Percentiles rank a stretch among this genome's conserved stretches.
Evolutionary conservation across 192 early-diverging fungal species (phyloP).

Genomic region (Entomortierella chlamydospora): DNA sequence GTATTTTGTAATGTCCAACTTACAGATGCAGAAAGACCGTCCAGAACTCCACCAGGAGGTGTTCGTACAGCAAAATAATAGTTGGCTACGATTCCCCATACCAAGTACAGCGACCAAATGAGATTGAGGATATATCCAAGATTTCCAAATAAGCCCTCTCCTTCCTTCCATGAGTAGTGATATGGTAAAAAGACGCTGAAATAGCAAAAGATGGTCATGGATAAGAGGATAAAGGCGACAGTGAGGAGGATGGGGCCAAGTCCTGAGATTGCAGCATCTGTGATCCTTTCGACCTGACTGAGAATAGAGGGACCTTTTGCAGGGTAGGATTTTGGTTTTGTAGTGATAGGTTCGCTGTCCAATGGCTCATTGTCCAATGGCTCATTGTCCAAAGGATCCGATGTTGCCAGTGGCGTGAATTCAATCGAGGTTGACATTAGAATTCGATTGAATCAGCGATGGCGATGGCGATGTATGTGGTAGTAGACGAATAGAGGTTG

Average conservation of each 20-base stretch:
- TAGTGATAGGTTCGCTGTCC: slow-evolving; percentile 19
- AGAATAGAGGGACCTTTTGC: slow-evolving; percentile 6
- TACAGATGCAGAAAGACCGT: slow-evolving; percentile 34
- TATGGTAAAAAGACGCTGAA: slow-evolving; percentile 63
- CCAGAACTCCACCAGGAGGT: slow-evolving; percentile 60
- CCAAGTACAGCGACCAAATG: slow-evolving; percentile 58
- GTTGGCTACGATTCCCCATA: slow-evolving; percentile 64
- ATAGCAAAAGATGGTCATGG: slow-evolving; percentile 55
- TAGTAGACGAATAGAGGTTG: no score
- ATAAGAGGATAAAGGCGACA: slow-evolving; percentile 60
- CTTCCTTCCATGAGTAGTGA: slow-evolving; percentile 57
- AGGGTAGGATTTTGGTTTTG: neutral
- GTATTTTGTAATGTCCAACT: slow-evolving; percentile 1
- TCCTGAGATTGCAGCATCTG: slow-evolving; percentile 54
- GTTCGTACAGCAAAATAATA: slow-evolving; percentile 70
- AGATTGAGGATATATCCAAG: slow-evolving; percentile 41
- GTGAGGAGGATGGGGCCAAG: slow-evolving; percentile 64
- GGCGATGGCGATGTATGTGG: no score
- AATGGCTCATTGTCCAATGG: slow-evolving; percentile 14
- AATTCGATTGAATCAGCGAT: neutral
- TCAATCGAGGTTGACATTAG: slow-evolving; percentile 40
- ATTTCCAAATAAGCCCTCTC: slow-evolving; percentile 51
- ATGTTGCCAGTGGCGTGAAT: slow-evolving; percentile 43
- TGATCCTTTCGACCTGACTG: slow-evolving; percentile 15
- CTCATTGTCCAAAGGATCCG: slow-evolving; percentile 32